Conservation (phyloP, 257 asterid genomes). For the Buddleja alternifolia region DNA sequence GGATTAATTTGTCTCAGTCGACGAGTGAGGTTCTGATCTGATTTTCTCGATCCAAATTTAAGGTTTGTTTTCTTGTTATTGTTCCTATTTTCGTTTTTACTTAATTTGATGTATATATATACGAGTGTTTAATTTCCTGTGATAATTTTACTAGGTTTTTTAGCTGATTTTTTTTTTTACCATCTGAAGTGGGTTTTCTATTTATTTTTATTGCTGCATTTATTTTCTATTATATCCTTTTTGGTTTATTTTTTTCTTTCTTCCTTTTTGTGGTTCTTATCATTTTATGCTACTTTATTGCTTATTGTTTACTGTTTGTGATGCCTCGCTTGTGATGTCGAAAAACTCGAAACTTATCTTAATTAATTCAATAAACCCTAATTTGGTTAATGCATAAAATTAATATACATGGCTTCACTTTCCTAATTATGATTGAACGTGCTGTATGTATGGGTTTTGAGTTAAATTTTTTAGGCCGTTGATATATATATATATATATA, state of each 20-base stretch:
- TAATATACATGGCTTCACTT: neutral
- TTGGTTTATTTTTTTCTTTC: slow-evolving; percentile 16
- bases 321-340: slow-evolving; percentile 24
- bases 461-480: slow-evolving; percentile 16
- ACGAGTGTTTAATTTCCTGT: neutral
- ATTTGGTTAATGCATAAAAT: slow-evolving; percentile 26
- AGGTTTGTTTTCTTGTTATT: slow-evolving; percentile 28
- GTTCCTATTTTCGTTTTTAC: neutral
- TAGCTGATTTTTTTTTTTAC: slow-evolving; percentile 36
- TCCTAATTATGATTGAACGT: slow-evolving; percentile 14
- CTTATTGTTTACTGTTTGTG: slow-evolving; percentile 26
- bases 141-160: slow-evolving; percentile 24
- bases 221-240: slow-evolving; percentile 30
- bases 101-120: slow-evolving; percentile 1
- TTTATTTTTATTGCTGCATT: slow-evolving; percentile 36
- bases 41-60: slow-evolving; percentile 30
- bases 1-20: slow-evolving; percentile 19
- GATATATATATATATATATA: too few relatives aligned
- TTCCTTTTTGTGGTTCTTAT: slow-evolving; percentile 25
- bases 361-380: slow-evolving; percentile 56
- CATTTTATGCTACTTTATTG: slow-evolving; percentile 32
- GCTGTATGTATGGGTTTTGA: slow-evolving; percentile 19
- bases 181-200: slow-evolving; percentile 33
- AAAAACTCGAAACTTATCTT: slow-evolving; percentile 15
- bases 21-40: slow-evolving; percentile 36